Conservation (phyloP, 805 yeast species). For the Wickerhamiella qilinensis region DNA sequence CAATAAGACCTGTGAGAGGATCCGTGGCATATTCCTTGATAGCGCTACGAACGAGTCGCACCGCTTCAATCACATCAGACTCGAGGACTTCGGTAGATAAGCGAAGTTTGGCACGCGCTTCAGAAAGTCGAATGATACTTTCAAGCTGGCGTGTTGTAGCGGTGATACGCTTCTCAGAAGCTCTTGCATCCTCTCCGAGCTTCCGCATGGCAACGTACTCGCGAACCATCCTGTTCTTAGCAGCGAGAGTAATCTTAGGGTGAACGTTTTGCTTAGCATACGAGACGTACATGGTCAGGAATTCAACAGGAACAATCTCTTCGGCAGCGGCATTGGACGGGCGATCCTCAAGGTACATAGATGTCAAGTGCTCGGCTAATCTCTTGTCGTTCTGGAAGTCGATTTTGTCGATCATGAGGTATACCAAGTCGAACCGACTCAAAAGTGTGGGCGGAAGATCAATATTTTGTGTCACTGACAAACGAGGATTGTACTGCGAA, state of each 20-base stretch:
- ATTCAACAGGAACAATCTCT: constrained; percentile 72
- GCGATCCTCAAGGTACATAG: constrained; percentile 76
- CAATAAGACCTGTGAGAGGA: constrained; percentile 91
- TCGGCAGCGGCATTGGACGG: constrained; percentile 54
- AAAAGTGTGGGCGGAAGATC: constrained; percentile 92
- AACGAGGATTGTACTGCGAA: constrained; percentile 83
- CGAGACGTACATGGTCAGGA: constrained; percentile 74
- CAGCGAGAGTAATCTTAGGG: constrained; percentile 68
- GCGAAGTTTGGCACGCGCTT: constrained; percentile 97
- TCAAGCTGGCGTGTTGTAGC: constrained; percentile 97
- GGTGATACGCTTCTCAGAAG: constrained; percentile 80
- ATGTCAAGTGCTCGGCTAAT: constrained; percentile 79
- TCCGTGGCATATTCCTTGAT: constrained; percentile 97
- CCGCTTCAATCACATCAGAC: constrained; percentile 83
- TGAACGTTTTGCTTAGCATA: constrained; percentile 77
- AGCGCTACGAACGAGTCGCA: constrained; percentile 80
- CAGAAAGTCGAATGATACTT: constrained; percentile 84
- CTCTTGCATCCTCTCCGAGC: constrained; percentile 77
- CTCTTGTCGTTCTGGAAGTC: constrained; percentile 74
- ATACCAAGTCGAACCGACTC: constrained; percentile 89
- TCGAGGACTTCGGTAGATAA: constrained; percentile 54
- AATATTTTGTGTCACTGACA: constrained; percentile 89
- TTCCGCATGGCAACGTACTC: constrained; percentile 89
- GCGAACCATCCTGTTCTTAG: constrained; percentile 70
- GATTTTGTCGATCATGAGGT: constrained; percentile 79